Conservation (phyloP, 106 monocot species). For the Allium sativum region DNA sequence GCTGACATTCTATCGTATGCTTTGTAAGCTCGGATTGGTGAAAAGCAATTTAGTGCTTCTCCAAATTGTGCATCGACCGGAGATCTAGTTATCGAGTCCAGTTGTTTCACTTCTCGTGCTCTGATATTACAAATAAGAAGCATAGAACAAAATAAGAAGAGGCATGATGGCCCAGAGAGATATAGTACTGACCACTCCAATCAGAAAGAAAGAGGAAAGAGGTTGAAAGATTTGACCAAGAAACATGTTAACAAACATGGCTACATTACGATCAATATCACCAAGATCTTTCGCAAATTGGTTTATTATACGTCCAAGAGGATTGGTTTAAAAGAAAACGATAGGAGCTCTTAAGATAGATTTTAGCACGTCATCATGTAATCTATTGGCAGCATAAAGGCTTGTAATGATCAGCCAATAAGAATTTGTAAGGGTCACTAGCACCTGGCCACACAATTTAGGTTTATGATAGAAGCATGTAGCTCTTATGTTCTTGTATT, state of each 20-base stretch:
- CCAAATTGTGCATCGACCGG: constrained; percentile 98
- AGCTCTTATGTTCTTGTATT: no score
- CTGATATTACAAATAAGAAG: constrained; percentile 96
- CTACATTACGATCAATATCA: constrained; percentile 89
- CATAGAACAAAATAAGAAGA: constrained; percentile 92
- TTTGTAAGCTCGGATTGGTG: constrained; percentile 91
- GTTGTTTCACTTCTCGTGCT: constrained; percentile 92
- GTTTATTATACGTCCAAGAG: constrained; percentile 92
- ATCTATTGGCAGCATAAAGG: constrained; percentile 78
- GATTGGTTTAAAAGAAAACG: constrained; percentile 97
- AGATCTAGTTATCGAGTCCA: constrained; percentile 96
- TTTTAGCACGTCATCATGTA: constrained; percentile 91
- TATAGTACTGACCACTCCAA: constrained; percentile 86
- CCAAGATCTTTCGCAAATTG: constrained; percentile 95
- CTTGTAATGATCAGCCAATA: constrained; percentile 91
- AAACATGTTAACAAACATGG: constrained; percentile 80
- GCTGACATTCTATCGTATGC: constrained; percentile 94
- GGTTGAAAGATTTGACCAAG: constrained; percentile 83
- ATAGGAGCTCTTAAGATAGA: constrained; percentile 95
- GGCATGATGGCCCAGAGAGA: constrained; percentile 99
- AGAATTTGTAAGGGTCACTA: constrained; percentile 66
- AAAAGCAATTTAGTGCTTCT: constrained; percentile 88
- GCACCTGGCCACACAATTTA: no score
- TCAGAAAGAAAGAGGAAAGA: constrained; percentile 96
- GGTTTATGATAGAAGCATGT: no score